Conservation (phyloP, 1,284 basidiomycete genomes). For the Porphyrellus sp. region DNA sequence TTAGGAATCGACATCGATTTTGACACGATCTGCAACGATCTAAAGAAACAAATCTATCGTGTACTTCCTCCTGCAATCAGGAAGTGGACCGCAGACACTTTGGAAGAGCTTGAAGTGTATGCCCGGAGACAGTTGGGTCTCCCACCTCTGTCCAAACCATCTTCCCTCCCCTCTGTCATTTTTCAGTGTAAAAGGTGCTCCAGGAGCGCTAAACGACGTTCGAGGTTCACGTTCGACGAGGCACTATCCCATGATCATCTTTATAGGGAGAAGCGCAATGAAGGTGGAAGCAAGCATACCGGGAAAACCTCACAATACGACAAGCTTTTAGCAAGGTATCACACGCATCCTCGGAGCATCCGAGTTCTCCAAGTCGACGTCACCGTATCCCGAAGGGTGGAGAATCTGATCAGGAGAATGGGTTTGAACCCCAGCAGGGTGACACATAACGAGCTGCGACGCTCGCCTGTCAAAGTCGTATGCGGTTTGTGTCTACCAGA, state of each 20-base stretch:
- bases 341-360: neutral
- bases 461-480: slow-evolving; percentile 11
- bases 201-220: too few species aligned
- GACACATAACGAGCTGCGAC: neutral
- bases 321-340: neutral
- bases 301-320: neutral
- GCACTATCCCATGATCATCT: slow-evolving; percentile 16
- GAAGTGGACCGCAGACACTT: slow-evolving; percentile 11
- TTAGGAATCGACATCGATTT: neutral
- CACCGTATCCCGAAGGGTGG: slow-evolving; percentile 5
- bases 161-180: slow-evolving; percentile 12
- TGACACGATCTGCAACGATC: neutral
- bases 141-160: slow-evolving; percentile 6
- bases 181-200: slow-evolving; percentile 12
- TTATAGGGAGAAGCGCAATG: neutral
- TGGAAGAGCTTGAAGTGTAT: slow-evolving; percentile 12
- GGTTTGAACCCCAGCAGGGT: slow-evolving; percentile 9
- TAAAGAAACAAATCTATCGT: neutral
- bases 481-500: slow-evolving; percentile 11
- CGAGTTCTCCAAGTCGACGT: slow-evolving; percentile 10
- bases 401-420: slow-evolving; percentile 15
- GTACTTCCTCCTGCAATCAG: neutral
- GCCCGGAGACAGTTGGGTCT: slow-evolving; percentile 3
- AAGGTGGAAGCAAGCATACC: too few species aligned
- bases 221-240: slow-evolving; percentile 8